A percentile compares a stretch with the other conserved stretches of the same genome.
phyloP scores from a whole-genome alignment of 2,329 filamentous ascomycete species.

The Lecanicillium sp. region DNA sequence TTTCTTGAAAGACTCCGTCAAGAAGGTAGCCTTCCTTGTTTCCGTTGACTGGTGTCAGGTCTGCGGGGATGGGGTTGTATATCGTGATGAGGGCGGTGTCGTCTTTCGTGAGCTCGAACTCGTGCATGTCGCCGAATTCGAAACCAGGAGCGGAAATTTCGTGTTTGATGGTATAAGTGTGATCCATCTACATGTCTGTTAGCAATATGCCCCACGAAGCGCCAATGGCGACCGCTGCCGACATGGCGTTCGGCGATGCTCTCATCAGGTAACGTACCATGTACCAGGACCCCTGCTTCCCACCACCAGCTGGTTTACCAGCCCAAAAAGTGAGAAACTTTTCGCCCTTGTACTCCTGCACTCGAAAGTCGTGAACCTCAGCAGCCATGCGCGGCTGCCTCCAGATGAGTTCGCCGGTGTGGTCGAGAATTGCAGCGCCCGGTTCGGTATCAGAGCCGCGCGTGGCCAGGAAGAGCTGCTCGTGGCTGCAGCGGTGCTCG shows the following conservation, averaged over 20 bases:
- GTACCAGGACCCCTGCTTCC: conserved; percentile 38
- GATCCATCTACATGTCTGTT: conserved; percentile 9
- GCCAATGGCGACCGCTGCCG: no score
- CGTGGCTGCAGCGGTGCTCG: conserved; percentile 11
- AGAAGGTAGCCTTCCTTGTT: conserved; percentile 19
- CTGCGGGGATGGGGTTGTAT: conserved; percentile 28
- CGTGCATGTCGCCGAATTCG: conserved; percentile 31
- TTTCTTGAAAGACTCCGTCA: conserved; percentile 31
- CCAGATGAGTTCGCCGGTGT: conserved; percentile 24
- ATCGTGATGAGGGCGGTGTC: conserved; percentile 33
- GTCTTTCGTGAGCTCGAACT: conserved; percentile 29
- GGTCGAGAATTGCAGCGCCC: conserved; percentile 20
- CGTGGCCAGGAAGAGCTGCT: conserved; percentile 11
- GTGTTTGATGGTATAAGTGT: conserved; percentile 11
- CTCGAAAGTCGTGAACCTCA: conserved; percentile 14
- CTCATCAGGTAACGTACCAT: conserved; percentile 29
- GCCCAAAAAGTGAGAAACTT: conserved; percentile 25
- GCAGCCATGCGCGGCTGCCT: conserved; percentile 19
- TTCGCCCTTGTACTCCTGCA: conserved; percentile 18
- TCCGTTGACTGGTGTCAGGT: conserved; percentile 28
- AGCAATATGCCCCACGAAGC: neutral
- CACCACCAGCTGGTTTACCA: conserved; percentile 35
- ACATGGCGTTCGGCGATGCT: no score
- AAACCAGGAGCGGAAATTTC: conserved; percentile 8
- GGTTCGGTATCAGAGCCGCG: conserved; percentile 12